Evolutionary conservation across 768 basidiomycete species (phyloP), one percentile per base, ranked within the genome.

Genomic region (Hygrophorus russula): DNA sequence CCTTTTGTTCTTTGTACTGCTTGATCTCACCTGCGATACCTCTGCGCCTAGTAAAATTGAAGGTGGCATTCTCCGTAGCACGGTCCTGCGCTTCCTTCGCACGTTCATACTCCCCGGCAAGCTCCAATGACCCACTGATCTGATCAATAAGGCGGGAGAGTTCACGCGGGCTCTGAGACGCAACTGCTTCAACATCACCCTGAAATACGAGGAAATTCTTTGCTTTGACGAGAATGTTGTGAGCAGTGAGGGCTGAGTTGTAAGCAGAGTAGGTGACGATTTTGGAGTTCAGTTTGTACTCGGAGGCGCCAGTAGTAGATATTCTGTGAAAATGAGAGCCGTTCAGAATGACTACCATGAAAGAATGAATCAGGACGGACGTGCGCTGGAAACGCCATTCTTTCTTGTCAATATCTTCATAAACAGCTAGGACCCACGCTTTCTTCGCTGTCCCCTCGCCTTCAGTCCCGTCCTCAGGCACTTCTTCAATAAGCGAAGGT

Each of bases 151-250:
- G 80, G 13, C 78, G 76, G 0, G 93, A 74, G 15, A 98, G 77
- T 52, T 94, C 92, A 46, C 81, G 80, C 12, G 96, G 78, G 0
- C 87, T 91, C 53, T 99, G 96, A 2, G 88, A 87, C 0, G 96
- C 96, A 28, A 99, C 89, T 2, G 91, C 89, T 63, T 99, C 96
- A 27, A 99, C 96, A 57, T 98, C 96, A 41, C 96, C 96, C 57
- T 99, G 96, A 67, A 99, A 98, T 9, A 98, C 96, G 41, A 98
- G 81, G 56, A 98, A 99, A 66, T 98, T 98, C 68, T 97, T 97
- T 10, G 96, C 96, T 64, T 96, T 97, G 55, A 98, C 92, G 37
- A 98, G 85, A 55, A 99, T 89, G 55, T 97, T 96, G 56, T 96
- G 92, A 5, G 73, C 67, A 44, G 85, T 72, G 18, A 99, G 81